Percentiles rank a stretch among this genome's conserved stretches.
Evolutionary conservation across 2,329 filamentous ascomycete genomes (phyloP).

Genomic region (Diaporthe citrichinensis): DNA sequence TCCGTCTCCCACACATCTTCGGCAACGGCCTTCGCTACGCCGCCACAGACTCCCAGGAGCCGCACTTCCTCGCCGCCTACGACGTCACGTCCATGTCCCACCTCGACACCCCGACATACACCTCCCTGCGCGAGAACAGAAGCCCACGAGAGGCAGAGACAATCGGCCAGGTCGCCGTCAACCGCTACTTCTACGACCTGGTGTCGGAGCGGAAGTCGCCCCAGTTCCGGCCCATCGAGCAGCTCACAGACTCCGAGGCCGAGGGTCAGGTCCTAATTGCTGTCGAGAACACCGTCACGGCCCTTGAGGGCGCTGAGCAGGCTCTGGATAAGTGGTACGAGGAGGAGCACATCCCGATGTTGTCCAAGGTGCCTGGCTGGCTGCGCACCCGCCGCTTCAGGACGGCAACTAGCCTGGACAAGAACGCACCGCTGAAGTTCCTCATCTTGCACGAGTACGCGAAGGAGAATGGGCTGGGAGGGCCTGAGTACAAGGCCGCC

Average conservation of each 20-base stretch:
- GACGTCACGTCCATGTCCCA: constrained; percentile 82
- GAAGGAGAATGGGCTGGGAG: constrained; percentile 75
- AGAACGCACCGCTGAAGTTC: constrained; percentile 67
- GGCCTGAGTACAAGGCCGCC: constrained; percentile 74
- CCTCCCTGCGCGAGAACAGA: constrained; percentile 70
- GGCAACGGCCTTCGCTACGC: constrained; percentile 84
- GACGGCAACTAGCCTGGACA: constrained; percentile 72
- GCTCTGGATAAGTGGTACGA: constrained; percentile 77
- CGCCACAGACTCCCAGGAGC: constrained; percentile 73
- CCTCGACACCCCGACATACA: constrained; percentile 80
- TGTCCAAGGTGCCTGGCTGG: constrained; percentile 85
- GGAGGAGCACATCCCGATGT: constrained; percentile 80
- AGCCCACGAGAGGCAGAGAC: constrained; percentile 67
- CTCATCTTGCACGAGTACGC: constrained; percentile 82
- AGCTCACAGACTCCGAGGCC: constrained; percentile 70
- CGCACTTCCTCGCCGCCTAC: constrained; percentile 85
- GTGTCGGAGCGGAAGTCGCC: constrained; percentile 68
- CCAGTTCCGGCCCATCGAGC: constrained; percentile 72
- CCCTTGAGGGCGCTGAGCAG: constrained; percentile 63
- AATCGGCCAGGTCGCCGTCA: constrained; percentile 73
- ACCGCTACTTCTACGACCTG: constrained; percentile 79
- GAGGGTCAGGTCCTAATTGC: constrained; percentile 73
- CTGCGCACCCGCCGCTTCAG: constrained; percentile 79
- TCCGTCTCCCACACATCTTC: constrained; percentile 81
- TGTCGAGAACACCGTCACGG: constrained; percentile 70